Evolutionary conservation across 1,284 basidiomycete species (phyloP).

Genomic region (Pseudozyma flocculosa): DNA sequence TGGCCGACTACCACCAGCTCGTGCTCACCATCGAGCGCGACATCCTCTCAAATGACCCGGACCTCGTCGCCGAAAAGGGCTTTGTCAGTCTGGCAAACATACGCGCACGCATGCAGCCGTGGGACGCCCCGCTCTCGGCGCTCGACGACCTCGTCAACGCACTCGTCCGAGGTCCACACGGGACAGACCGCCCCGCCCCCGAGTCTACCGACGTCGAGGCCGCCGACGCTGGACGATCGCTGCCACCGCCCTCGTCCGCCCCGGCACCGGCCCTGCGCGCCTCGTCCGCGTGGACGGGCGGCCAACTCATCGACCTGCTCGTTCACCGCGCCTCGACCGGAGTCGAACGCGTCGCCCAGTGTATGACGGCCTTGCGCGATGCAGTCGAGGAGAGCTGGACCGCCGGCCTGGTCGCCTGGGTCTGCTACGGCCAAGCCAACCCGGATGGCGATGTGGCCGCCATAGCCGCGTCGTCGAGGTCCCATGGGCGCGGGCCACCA

Average conservation of each 20-base stretch:
- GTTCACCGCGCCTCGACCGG: slow-evolving; percentile 22
- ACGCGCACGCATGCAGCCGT: slow-evolving; percentile 26
- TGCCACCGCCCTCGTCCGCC: no score
- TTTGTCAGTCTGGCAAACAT: slow-evolving; percentile 39
- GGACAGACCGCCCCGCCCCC: no score
- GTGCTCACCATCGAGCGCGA: slow-evolving; percentile 28
- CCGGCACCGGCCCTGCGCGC: not conserved
- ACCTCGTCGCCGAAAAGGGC: slow-evolving; percentile 17
- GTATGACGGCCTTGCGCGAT: slow-evolving; percentile 25
- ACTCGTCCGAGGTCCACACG: slow-evolving; percentile 23
- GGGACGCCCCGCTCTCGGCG: slow-evolving; percentile 33
- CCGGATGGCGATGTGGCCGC: slow-evolving; percentile 21
- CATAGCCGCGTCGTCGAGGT: not conserved
- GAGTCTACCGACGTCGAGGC: no score
- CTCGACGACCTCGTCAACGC: slow-evolving; percentile 26
- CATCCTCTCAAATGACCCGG: slow-evolving; percentile 20
- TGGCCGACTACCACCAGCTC: slow-evolving; percentile 25
- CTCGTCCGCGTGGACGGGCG: slow-evolving; percentile 34
- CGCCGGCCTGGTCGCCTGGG: slow-evolving; percentile 31
- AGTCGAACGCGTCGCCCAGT: slow-evolving; percentile 19
- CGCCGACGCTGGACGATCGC: no score
- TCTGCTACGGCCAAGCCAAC: slow-evolving; percentile 35
- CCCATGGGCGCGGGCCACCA: no score
- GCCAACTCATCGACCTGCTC: slow-evolving; percentile 37
- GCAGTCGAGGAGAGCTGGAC: slow-evolving; percentile 42